Conservation (phyloP, 2,329 filamentous ascomycete genomes). For the Fusarium austroafricanum region DNA sequence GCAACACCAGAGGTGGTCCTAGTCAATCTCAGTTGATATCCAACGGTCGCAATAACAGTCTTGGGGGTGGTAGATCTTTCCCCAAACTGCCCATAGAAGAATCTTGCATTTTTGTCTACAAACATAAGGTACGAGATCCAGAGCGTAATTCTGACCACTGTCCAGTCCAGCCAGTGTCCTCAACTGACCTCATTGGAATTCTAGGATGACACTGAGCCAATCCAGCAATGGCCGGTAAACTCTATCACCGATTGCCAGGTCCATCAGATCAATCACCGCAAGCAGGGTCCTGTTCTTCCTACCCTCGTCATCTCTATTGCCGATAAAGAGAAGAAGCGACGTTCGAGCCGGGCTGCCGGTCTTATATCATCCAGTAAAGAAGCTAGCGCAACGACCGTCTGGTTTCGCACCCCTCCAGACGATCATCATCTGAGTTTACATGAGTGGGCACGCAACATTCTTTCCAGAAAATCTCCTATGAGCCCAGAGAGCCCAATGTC, state of each 20-base stretch:
- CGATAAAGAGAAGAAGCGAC: constrained; percentile 72
- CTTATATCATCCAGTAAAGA: constrained; percentile 65
- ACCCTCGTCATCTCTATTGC: constrained; percentile 69
- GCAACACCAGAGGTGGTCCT: constrained; percentile 47
- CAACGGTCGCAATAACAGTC: constrained; percentile 53
- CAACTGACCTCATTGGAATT: constrained; percentile 18
- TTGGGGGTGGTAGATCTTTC: constrained; percentile 52
- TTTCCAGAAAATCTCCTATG: constrained; percentile 57
- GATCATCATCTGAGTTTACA: constrained; percentile 64
- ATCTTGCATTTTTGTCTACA: constrained; percentile 66
- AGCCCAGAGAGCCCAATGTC: constrained; percentile 66
- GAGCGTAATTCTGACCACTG: neutral
- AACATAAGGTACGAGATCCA: constrained; percentile 60
- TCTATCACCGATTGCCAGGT: constrained; percentile 68
- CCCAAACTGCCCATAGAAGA: constrained; percentile 54
- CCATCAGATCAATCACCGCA: constrained; percentile 69
- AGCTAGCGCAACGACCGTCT: constrained; percentile 60
- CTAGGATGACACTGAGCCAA: constrained; percentile 65
- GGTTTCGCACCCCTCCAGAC: constrained; percentile 67
- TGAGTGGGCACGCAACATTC: constrained; percentile 69
- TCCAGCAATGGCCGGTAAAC: constrained; percentile 64
- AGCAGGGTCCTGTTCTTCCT: constrained; percentile 68
- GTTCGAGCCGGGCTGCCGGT: constrained; percentile 71
- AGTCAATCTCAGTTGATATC: constrained; percentile 55
- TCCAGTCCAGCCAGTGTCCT: neutral